Evolutionary conservation across 2,329 filamentous ascomycete genomes (phyloP), one percentile per base, ranked within the genome.

Genomic region (Venturia asperata): DNA sequence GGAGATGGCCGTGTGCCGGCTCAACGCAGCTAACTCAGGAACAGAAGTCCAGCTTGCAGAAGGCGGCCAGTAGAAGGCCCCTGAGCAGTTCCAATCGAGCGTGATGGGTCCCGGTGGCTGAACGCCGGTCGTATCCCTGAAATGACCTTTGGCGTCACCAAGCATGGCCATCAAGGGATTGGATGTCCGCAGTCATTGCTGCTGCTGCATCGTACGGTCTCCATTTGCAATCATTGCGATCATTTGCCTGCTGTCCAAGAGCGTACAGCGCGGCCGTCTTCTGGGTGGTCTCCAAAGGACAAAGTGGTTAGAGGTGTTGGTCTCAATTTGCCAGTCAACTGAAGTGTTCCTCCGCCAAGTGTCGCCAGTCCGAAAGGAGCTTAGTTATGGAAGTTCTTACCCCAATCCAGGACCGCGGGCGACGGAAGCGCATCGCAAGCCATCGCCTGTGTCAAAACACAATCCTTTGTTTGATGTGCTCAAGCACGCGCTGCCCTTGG

Each of bases 11-110:
- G 61, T 47, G 49, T 6, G 15, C 49, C 13, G 49, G 21, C 24
- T 27, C 21, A n/a, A 58, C 1, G 52, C 61, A 52, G 61, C 61
- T 63, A 63, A 55, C 30, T 27, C 61, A 63, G 61, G 61, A 52
- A 63, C 61, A 34, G 61, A 15, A 45, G 30, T 17, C 42, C n/a
- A 21, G 13, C 61, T 30, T 27, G 15, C 13, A 27, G 61, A 34
- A 10, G 13, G 11, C 34, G 61, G 30, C 61, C 61, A 63, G 45
- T 63, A 43, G 41, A 21, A 30, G 37, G 15, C 19, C 17, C 37
- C 11, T 30, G 15, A 45, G 37, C 61, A 15, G 10, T 42, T 21
- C 37, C 61, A 30, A 39, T 21, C 6, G 6, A 34, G 61, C 61
- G 17, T 21, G 7, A 49, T 30, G 61, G 61, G 41, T 34, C 61